Percentiles rank a stretch among this genome's conserved stretches.
Conservation (phyloP, 176 grass and related monocot species). For the Olyra latifolia region DNA sequence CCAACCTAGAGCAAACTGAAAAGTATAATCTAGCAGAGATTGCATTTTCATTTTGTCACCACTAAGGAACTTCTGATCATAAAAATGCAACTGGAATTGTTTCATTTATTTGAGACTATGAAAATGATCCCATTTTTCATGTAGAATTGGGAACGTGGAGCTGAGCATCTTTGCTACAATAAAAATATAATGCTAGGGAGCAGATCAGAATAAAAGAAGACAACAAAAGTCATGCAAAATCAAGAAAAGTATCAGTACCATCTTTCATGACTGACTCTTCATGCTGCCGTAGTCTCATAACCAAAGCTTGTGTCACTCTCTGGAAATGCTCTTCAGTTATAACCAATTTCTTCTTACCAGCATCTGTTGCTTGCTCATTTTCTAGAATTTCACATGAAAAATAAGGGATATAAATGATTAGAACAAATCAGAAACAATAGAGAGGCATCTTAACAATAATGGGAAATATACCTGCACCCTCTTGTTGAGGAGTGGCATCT, state of each 20-base stretch:
- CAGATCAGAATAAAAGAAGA: background rate
- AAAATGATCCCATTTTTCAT: background rate
- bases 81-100: background rate
- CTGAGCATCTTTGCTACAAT: background rate
- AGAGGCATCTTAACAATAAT: background rate
- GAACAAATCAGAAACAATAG: background rate
- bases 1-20: background rate
- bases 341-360: constrained; percentile 78
- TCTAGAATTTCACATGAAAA: constrained; percentile 43
- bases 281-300: constrained; percentile 79
- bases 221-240: constrained; percentile 6
- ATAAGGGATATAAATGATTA: constrained; percentile 22
- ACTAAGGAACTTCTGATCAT: background rate
- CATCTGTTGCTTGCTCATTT: constrained; percentile 48
- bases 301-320: constrained; percentile 86
- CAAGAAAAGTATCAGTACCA: constrained; percentile 56
- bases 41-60: background rate
- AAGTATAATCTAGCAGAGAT: background rate
- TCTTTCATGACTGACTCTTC: constrained; percentile 76
- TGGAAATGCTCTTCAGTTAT: constrained; percentile 98
- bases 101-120: background rate
- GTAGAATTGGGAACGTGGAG: background rate
- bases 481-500: constrained; percentile 40
- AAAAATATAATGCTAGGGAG: background rate
- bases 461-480: constrained; percentile 46